These are phyloP conservation scores for Trebouxiophyceae sp. DNA, from an alignment of 163 green algal genomes.

Conservation along the genomic window DNA sequence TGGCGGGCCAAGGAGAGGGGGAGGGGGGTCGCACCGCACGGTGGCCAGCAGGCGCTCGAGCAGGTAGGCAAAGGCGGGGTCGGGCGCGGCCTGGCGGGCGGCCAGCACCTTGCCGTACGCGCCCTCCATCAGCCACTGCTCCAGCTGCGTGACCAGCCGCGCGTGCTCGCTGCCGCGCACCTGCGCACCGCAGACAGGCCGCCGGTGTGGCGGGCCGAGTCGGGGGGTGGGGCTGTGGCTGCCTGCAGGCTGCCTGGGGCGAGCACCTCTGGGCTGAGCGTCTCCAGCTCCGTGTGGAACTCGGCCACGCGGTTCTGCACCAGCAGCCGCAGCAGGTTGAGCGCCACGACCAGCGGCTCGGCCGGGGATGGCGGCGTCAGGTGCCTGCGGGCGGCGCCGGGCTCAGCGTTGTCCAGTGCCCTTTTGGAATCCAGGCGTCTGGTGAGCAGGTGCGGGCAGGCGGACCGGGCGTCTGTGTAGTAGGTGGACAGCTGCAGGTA, in stretches of 20 bases:
- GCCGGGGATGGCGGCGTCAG: slow-evolving; percentile 52
- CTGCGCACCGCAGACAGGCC: slow-evolving; percentile 13
- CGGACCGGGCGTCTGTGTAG: slow-evolving; percentile 73
- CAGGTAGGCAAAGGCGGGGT: slow-evolving; percentile 52
- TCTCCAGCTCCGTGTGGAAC: slow-evolving; percentile 95
- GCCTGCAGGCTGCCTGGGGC: too few species aligned
- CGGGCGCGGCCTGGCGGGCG: slow-evolving; percentile 11
- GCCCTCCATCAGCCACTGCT: slow-evolving; percentile 95
- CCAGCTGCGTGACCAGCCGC: slow-evolving; percentile 67
- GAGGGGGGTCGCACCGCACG: slow-evolving; percentile 53
- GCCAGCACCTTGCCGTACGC: slow-evolving; percentile 85
- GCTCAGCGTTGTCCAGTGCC: too few species aligned
- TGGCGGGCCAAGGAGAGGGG: too few species aligned
- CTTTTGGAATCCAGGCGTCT: background rate
- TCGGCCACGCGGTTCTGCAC: slow-evolving; percentile 93
- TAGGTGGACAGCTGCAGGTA: slow-evolving; percentile 84
- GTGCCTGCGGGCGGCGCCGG: slow-evolving; percentile 25
- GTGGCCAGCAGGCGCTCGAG: slow-evolving; percentile 65
- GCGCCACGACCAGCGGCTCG: slow-evolving; percentile 59
- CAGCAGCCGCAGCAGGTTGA: slow-evolving; percentile 91
- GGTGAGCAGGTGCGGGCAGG: background rate
- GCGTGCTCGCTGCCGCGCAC: slow-evolving; percentile 31
- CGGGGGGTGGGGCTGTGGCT: too few species aligned
- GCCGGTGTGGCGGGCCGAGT: background rate
- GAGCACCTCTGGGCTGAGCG: slow-evolving; percentile 45